Base-by-base conservation (phyloP, 306 rosid species). In the Astragalus glycyphyllos region DNA sequence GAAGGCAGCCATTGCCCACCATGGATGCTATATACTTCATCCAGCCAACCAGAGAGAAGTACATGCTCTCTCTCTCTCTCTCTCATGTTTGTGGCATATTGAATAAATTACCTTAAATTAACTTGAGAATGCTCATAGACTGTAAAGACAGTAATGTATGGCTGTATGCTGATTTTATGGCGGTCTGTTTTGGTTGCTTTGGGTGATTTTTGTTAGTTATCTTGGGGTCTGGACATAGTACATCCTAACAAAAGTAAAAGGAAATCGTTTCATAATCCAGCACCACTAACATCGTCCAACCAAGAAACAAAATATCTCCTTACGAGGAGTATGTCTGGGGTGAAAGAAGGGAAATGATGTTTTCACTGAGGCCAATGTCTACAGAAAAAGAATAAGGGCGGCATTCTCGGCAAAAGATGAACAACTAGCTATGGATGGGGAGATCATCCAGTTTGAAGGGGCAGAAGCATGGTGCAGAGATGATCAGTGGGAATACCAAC, bases 21-120 rank as follows among this genome's bases (percentile, higher is more conserved):
- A 90, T 90, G 98, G 98, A 93, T 85, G 98, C 98, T 78, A 93
- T 93, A 84, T 90, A 90, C 84, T 93, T 90, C 86, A 78, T 93
- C 73, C 98, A 93, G 82, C 98, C 98, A 38, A 81, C 89, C 58
- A 76, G 59, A 85, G 98, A 90, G 75, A 93, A 93, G 98, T 93
- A 90, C 69, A 51, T 42, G 64, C 54, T 32, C 55, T 80, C 47
- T 80, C 41, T 76, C 29, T 11, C 55, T 80, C 47, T 80, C 41
- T 76, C 29, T 11, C 58, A 48, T 42, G 54, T 64, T 58, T 64
- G 70, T 63, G 53, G 26, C 50, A 29, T 48, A 49, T 69, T 62
- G 51, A 44, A 44, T 65, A 37, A 12, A 46, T 49, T 59, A 32
- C 58, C 63, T 67, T 59, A 29, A 8, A 41, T 69, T 55, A 56